Evolutionary conservation across 495 filamentous ascomycete genomes (phyloP).

Genomic region (Penicillium roqueforti): DNA sequence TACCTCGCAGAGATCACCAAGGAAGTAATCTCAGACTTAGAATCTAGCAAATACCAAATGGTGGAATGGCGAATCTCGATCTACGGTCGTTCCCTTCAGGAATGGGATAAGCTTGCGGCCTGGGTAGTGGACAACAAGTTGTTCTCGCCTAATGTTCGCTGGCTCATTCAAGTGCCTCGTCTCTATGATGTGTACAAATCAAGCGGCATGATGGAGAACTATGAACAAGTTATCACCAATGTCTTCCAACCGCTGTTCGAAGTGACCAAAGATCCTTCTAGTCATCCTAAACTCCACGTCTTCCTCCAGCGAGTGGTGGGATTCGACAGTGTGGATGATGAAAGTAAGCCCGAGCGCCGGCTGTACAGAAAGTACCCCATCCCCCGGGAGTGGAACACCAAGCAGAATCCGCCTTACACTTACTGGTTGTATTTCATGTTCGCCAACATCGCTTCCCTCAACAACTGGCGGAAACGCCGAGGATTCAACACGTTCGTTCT

Average conservation of each 20-base stretch:
- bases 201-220: constrained; percentile 77
- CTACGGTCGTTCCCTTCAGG: constrained; percentile 84
- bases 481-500: constrained; percentile 96
- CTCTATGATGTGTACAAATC: constrained; percentile 95
- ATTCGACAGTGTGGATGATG: constrained; percentile 96
- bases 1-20: constrained; percentile 97
- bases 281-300: constrained; percentile 88
- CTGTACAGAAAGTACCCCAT: constrained; percentile 91
- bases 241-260: constrained; percentile 93
- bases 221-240: constrained; percentile 86
- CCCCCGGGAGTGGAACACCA: constrained; percentile 79
- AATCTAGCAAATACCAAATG: constrained; percentile 99
- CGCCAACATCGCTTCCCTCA: constrained; percentile 88
- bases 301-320: constrained; percentile 94
- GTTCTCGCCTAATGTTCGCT: constrained; percentile 94
- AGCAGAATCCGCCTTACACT: constrained; percentile 95
- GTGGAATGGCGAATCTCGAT: constrained; percentile 98
- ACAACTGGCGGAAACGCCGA: constrained; percentile 81
- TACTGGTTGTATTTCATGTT: constrained; percentile 99
- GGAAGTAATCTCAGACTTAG: constrained; percentile 95
- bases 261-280: constrained; percentile 80
- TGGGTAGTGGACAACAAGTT: constrained; percentile 99
- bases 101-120: constrained; percentile 96
- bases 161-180: constrained; percentile 92
- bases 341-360: constrained; percentile 91